Evolutionary conservation across 2,329 filamentous ascomycete species (phyloP).

Genomic region (Nemania bipapillata): DNA sequence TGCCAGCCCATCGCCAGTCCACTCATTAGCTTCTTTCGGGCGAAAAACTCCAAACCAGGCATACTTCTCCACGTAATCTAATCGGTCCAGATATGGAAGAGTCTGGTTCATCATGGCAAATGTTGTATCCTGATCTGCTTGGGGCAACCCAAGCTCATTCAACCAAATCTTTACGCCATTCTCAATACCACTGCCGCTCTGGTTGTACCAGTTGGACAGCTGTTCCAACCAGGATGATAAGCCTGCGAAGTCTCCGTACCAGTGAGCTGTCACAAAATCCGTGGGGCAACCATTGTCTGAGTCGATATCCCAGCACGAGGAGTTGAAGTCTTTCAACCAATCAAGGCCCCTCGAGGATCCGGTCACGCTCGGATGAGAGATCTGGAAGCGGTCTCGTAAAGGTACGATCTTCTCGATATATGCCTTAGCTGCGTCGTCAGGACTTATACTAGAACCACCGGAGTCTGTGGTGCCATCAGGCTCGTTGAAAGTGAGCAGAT

Average conservation of each 20-base stretch:
- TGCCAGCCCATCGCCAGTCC: conserved; percentile 55
- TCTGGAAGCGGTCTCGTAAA: conserved; percentile 52
- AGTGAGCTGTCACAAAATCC: conserved; percentile 57
- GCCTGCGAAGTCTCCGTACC: conserved; percentile 55
- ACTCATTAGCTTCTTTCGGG: conserved; percentile 53
- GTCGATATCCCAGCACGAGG: conserved; percentile 55
- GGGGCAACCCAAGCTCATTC: conserved; percentile 56
- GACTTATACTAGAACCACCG: conserved; percentile 55
- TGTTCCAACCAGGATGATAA: conserved; percentile 53
- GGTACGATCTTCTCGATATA: conserved; percentile 55
- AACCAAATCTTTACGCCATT: conserved; percentile 52
- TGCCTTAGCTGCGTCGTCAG: conserved; percentile 54
- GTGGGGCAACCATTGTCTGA: conserved; percentile 52
- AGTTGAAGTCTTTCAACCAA: conserved; percentile 56
- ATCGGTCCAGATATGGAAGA: conserved; percentile 51
- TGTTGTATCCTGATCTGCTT: conserved; percentile 51
- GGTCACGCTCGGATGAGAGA: conserved; percentile 57
- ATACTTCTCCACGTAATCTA: conserved; percentile 53
- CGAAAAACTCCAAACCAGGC: conserved; percentile 58
- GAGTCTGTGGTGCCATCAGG: conserved; percentile 55
- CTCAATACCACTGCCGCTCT: conserved; percentile 35
- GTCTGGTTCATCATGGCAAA: conserved; percentile 57
- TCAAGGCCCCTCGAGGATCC: conserved; percentile 54
- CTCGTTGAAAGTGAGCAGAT: conserved; percentile 57
- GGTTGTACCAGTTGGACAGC: conserved; percentile 53